phyloP scores from a whole-genome alignment of 225 moss, liverwort and hornwort species.

The Sphagnum contortum region DNA sequence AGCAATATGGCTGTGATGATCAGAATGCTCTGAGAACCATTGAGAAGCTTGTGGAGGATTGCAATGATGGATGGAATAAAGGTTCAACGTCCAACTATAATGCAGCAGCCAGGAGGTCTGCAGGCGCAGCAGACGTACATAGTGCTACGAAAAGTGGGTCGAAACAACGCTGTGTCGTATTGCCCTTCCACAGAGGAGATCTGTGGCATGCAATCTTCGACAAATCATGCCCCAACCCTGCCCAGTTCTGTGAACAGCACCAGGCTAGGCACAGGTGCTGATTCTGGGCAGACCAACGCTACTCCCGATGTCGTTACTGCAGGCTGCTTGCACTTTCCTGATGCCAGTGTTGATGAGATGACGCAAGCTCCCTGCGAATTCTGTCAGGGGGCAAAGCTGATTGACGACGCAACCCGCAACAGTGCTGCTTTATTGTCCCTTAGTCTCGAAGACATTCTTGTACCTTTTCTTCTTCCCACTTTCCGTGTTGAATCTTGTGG shows the following conservation, averaged over 20 bases:
- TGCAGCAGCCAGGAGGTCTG: too few species aligned
- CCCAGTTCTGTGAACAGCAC: too few species aligned
- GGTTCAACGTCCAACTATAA: too few species aligned
- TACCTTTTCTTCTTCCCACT: slow-evolving; percentile 1
- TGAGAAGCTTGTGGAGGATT: too few species aligned
- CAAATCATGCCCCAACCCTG: too few species aligned
- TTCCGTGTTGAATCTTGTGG: too few species aligned
- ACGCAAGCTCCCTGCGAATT: slow-evolving; percentile 22
- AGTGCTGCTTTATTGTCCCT: slow-evolving; percentile 27
- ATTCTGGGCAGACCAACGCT: too few species aligned
- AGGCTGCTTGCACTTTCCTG: slow-evolving; percentile 28
- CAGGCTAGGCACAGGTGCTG: too few species aligned
- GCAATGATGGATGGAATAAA: too few species aligned
- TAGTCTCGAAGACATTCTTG: slow-evolving; percentile 32
- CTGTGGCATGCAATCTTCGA: not conserved
- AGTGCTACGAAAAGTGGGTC: slow-evolving; percentile 13
- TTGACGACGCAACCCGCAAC: slow-evolving; percentile 32
- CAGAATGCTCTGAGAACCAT: too few species aligned
- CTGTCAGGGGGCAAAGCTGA: slow-evolving; percentile 21
- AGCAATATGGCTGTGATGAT: too few species aligned
- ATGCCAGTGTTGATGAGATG: slow-evolving; percentile 4
- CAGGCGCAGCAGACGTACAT: slow-evolving; percentile 7
- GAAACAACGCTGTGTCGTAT: slow-evolving; percentile 2
- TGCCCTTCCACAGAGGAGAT: not conserved
- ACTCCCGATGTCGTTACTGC: too few species aligned